Evolutionary conservation across 495 filamentous ascomycete species (phyloP).

Genomic region (Lasiosphaeria miniovina): DNA sequence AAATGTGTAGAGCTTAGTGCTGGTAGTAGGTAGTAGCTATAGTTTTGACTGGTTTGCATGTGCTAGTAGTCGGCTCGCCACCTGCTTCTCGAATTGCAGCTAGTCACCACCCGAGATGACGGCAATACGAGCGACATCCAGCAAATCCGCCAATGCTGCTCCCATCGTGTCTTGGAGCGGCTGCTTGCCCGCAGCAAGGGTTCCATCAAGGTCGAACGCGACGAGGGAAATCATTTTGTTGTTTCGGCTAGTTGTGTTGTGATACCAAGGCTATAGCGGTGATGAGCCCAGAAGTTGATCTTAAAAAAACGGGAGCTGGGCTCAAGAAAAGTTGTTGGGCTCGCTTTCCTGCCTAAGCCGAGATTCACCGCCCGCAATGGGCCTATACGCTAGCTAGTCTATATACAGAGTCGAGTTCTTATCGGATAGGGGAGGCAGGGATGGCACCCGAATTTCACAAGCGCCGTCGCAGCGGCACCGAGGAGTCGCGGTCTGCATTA

Average conservation of each 20-base stretch:
- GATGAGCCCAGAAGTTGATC: not conserved
- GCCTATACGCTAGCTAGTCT: too few species aligned
- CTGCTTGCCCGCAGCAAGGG: not conserved
- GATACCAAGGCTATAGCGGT: not conserved
- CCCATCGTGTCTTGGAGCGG: not conserved
- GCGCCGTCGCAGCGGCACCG: too few species aligned
- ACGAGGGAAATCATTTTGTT: not conserved
- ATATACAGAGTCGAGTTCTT: too few species aligned
- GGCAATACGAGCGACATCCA: not conserved
- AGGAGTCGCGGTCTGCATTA: too few species aligned
- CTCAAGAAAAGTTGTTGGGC: not conserved
- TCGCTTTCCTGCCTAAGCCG: too few species aligned
- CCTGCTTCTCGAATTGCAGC: not conserved
- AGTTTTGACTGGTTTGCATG: not conserved
- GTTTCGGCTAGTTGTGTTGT: not conserved
- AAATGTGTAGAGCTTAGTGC: not conserved
- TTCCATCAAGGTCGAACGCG: not conserved
- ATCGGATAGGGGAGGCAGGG: too few species aligned
- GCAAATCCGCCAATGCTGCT: not conserved
- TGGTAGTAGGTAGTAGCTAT: not conserved
- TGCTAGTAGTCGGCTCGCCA: not conserved
- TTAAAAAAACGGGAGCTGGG: not conserved
- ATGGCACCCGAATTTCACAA: too few species aligned
- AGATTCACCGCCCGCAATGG: too few species aligned
- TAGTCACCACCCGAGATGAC: not conserved